These are phyloP conservation scores for Venturiaceae sp. DNA, from an alignment of 2,329 filamentous ascomycete species.

Conservation along the genomic window DNA sequence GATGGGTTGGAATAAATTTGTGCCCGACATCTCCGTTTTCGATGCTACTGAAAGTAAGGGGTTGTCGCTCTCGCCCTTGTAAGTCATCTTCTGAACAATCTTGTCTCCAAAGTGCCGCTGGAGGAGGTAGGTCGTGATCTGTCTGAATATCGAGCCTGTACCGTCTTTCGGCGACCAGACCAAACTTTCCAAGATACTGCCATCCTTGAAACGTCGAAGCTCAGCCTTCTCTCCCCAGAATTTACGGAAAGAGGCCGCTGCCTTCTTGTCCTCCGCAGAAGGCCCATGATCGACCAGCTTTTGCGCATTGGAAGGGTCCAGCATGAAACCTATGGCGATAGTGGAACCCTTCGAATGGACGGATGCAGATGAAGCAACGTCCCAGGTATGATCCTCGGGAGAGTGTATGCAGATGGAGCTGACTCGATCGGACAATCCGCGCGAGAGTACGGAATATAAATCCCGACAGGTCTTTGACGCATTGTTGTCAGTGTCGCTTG, in stretches of 20 bases:
- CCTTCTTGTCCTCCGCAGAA: conserved; percentile 72
- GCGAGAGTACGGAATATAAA: conserved; percentile 55
- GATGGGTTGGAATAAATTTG: conserved; percentile 50
- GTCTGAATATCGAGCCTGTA: conserved; percentile 58
- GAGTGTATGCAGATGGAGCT: conserved; percentile 45
- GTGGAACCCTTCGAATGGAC: conserved; percentile 16
- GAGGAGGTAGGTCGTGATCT: conserved; percentile 67
- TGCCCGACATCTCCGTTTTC: conserved; percentile 20
- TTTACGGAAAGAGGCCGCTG: conserved; percentile 68
- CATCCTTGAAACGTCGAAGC: conserved; percentile 87
- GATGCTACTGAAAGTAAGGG: conserved; percentile 29
- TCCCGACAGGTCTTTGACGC: conserved; percentile 31
- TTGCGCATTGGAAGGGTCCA: conserved; percentile 61
- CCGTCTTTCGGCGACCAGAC: conserved; percentile 63
- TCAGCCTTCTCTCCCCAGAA: conserved; percentile 97
- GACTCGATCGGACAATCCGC: conserved; percentile 66
- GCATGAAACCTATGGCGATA: conserved; percentile 57
- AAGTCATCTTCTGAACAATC: conserved; percentile 38
- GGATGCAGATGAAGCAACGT: conserved; percentile 15
- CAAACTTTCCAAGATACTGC: conserved; percentile 84
- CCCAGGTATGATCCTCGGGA: conserved; percentile 24
- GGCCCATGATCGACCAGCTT: conserved; percentile 84
- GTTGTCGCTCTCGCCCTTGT: conserved; percentile 36
- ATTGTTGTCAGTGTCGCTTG: not conserved
- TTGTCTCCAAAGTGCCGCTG: conserved; percentile 56